Evolutionary conservation across 768 basidiomycete species (phyloP).

Genomic region (Trametes meyenii): DNA sequence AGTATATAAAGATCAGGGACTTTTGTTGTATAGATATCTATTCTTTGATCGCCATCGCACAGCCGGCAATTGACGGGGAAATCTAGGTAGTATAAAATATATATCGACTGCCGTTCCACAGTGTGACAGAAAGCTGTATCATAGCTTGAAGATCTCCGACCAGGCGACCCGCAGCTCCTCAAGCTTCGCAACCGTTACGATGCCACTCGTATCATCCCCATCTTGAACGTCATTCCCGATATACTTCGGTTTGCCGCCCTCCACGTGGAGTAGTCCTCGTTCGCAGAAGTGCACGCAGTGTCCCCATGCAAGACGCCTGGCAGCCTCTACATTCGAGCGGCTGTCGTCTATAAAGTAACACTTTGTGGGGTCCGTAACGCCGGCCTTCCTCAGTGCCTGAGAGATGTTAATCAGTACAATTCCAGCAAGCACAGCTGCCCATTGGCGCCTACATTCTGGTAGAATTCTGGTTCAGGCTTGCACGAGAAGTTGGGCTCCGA

Average conservation of each 20-base stretch:
- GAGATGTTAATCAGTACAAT: not conserved
- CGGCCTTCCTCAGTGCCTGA: constrained; percentile 69
- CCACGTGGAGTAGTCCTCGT: constrained; percentile 59
- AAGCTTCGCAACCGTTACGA: constrained; percentile 56
- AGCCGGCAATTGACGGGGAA: no score
- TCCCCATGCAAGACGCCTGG: constrained; percentile 67
- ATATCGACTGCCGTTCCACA: no score
- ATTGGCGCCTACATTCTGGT: constrained; percentile 50
- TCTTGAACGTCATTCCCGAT: constrained; percentile 42
- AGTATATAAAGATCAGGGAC: not conserved
- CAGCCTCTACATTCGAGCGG: constrained; percentile 66
- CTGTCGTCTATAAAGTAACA: constrained; percentile 85
- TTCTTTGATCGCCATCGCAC: not conserved
- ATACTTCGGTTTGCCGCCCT: constrained; percentile 60
- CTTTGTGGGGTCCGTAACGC: constrained; percentile 63
- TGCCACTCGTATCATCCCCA: constrained; percentile 44
- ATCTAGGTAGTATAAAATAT: not conserved
- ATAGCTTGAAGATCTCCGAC: constrained; percentile 68
- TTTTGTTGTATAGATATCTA: not conserved
- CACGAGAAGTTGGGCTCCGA: constrained; percentile 64
- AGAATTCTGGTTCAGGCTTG: constrained; percentile 81
- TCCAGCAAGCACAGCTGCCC: not conserved
- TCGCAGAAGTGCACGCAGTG: constrained; percentile 80
- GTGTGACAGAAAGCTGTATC: not conserved
- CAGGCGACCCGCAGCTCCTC: constrained; percentile 73